Percentiles rank a stretch among this genome's conserved stretches.
Evolutionary conservation across 768 basidiomycete genomes (phyloP).

Genomic region (Suillus fuscotomentosus): DNA sequence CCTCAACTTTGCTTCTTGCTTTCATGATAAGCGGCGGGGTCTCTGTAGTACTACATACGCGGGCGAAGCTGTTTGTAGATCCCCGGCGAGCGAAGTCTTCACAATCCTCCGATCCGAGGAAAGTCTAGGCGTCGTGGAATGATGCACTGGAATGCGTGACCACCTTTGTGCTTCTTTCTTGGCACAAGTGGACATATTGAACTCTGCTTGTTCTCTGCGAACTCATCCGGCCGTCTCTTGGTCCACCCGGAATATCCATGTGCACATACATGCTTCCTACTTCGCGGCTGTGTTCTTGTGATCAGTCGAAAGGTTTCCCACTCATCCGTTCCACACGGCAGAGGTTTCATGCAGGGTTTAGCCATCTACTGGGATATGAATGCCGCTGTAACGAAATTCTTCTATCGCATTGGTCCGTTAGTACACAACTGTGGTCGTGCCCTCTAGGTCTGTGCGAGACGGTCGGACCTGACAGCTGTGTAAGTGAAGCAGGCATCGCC

Average conservation of each 20-base stretch:
- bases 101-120: slow-evolving; percentile 9
- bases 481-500: slow-evolving; percentile 16
- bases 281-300: slow-evolving; percentile 1
- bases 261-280: neutral
- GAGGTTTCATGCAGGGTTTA: neutral
- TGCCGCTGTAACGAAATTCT: slow-evolving; percentile 30
- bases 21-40: slow-evolving; percentile 16
- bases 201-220: neutral
- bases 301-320: neutral
- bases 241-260: neutral
- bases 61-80: slow-evolving; percentile 10
- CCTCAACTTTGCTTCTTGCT: slow-evolving; percentile 9
- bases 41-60: slow-evolving; percentile 9
- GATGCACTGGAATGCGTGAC: neutral
- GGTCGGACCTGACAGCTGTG: slow-evolving; percentile 9
- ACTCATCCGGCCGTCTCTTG: neutral
- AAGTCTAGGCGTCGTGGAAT: slow-evolving; percentile 10
- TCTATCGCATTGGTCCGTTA: slow-evolving; percentile 23
- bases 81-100: neutral
- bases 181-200: slow-evolving; percentile 4
- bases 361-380: slow-evolving; percentile 19
- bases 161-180: neutral
- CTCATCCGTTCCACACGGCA: neutral
- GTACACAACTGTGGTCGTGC: slow-evolving; percentile 2
- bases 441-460: slow-evolving; percentile 13